These are phyloP conservation scores for Dissophora globulifera DNA, from an alignment of 192 early-diverging fungal species.

Conservation along the genomic window DNA sequence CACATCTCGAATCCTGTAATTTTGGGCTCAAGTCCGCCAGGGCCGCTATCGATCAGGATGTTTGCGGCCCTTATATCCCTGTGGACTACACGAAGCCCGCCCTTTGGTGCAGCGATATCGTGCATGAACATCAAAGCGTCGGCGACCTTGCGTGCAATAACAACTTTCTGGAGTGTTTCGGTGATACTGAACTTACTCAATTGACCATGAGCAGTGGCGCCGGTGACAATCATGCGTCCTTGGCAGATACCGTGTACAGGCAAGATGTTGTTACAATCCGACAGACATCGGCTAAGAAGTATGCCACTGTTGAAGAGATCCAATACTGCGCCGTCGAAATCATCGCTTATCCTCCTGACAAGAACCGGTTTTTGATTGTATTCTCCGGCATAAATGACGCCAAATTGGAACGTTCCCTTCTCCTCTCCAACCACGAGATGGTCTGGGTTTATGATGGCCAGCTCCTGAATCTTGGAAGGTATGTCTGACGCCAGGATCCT, in stretches of 20 bases:
- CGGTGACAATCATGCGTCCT: constrained; percentile 24
- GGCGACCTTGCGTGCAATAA: constrained; percentile 24
- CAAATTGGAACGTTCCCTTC: constrained; percentile 22
- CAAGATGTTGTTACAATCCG: constrained; percentile 2
- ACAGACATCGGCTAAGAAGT: constrained; percentile 8
- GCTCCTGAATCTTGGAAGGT: background rate
- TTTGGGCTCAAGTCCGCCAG: constrained; percentile 19
- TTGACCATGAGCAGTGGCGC: constrained; percentile 11
- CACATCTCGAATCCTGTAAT: constrained; percentile 36
- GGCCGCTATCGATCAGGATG: constrained; percentile 13
- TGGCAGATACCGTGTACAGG: constrained; percentile 26
- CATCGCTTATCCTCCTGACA: constrained; percentile 9
- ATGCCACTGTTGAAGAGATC: constrained; percentile 5
- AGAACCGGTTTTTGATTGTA: constrained; percentile 16
- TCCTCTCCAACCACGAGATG: constrained; percentile 12
- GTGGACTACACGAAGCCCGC: constrained; percentile 11
- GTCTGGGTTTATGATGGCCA: constrained; percentile 15
- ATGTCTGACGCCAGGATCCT: background rate
- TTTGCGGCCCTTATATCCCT: constrained; percentile 43
- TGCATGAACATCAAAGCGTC: constrained; percentile 19
- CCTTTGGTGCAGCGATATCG: background rate
- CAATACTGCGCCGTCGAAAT: constrained; percentile 1
- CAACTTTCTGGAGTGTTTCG: constrained; percentile 19
- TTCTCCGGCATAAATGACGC: constrained; percentile 16
- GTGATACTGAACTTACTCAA: constrained; percentile 4